Evolutionary conservation across 108 stramenopile species (phyloP).

Genomic region (Asterionellopsis glacialis): DNA sequence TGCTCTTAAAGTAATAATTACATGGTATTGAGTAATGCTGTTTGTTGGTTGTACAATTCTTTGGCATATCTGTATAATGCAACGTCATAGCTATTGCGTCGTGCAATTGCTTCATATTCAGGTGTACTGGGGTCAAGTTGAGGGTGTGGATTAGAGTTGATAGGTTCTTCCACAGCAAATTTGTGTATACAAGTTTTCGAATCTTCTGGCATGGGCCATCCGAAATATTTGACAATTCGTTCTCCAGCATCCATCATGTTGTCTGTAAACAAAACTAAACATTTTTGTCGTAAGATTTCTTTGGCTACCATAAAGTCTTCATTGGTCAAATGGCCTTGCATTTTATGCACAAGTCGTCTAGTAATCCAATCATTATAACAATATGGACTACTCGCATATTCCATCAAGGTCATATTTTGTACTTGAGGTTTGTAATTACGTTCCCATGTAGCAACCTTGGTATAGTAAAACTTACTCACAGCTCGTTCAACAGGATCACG

Average conservation of each 20-base stretch:
- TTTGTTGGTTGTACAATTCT: slow-evolving; percentile 17
- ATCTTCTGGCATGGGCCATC: neutral
- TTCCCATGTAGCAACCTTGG: slow-evolving; percentile 47
- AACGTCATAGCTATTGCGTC: slow-evolving; percentile 22
- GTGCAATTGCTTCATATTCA: slow-evolving; percentile 2
- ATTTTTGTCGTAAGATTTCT: slow-evolving; percentile 26
- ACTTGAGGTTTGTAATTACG: slow-evolving; percentile 39
- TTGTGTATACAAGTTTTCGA: neutral
- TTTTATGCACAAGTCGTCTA: slow-evolving; percentile 4
- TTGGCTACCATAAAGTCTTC: slow-evolving; percentile 37
- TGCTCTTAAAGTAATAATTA: too few species aligned
- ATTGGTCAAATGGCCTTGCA: slow-evolving; percentile 5
- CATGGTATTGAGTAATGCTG: neutral
- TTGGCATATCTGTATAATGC: slow-evolving; percentile 24
- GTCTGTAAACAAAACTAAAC: neutral
- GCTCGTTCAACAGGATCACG: slow-evolving; percentile 48
- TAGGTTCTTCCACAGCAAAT: neutral
- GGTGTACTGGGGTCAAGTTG: neutral
- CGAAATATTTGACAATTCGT: slow-evolving; percentile 7
- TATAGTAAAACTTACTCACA: slow-evolving; percentile 53
- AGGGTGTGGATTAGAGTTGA: slow-evolving; percentile 9
- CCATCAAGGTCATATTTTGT: slow-evolving; percentile 29
- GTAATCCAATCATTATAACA: slow-evolving; percentile 13
- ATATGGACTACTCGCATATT: slow-evolving; percentile 23
- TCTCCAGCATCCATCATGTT: neutral